Evolutionary conservation across 306 rosid species (phyloP).

Genomic region (Cicer yamashitae): DNA sequence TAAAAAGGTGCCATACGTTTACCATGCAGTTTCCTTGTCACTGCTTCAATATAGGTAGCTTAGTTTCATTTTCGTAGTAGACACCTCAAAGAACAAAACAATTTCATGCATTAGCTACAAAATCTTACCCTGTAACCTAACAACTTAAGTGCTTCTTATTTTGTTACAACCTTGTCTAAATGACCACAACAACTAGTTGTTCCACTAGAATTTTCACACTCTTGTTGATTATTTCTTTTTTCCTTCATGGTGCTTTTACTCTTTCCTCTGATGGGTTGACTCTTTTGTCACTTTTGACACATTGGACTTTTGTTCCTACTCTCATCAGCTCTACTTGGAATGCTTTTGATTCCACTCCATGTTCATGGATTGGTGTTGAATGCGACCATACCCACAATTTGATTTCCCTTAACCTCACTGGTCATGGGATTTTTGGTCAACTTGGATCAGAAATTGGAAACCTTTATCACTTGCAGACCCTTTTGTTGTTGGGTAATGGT

Average conservation of each 20-base stretch:
- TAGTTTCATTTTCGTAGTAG: background rate
- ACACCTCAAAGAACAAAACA: background rate
- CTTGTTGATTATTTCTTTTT: conserved; percentile 30
- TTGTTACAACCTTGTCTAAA: background rate
- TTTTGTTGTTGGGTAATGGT: conserved; percentile 49
- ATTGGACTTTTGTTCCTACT: conserved; percentile 55
- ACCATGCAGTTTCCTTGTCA: background rate
- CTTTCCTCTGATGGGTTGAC: conserved; percentile 63
- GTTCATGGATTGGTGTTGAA: conserved; percentile 69
- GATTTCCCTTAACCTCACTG: conserved; percentile 56
- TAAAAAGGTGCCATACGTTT: no score
- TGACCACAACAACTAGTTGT: background rate
- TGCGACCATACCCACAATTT: conserved; percentile 52
- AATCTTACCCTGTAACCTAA: background rate
- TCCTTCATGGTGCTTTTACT: conserved; percentile 38
- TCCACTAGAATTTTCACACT: background rate
- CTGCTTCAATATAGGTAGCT: background rate
- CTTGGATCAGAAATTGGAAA: conserved; percentile 62
- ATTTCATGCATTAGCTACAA: background rate
- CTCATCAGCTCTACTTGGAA: conserved; percentile 61
- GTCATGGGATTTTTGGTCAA: conserved; percentile 54
- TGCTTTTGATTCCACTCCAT: conserved; percentile 64
- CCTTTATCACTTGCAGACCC: conserved; percentile 51
- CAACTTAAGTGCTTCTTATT: background rate
- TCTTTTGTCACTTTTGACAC: conserved; percentile 54